A percentile compares a stretch with the other conserved stretches of the same genome.
phyloP scores from a whole-genome alignment of 2,329 filamentous ascomycete genomes.

The Chaetomiaceae sp. region DNA sequence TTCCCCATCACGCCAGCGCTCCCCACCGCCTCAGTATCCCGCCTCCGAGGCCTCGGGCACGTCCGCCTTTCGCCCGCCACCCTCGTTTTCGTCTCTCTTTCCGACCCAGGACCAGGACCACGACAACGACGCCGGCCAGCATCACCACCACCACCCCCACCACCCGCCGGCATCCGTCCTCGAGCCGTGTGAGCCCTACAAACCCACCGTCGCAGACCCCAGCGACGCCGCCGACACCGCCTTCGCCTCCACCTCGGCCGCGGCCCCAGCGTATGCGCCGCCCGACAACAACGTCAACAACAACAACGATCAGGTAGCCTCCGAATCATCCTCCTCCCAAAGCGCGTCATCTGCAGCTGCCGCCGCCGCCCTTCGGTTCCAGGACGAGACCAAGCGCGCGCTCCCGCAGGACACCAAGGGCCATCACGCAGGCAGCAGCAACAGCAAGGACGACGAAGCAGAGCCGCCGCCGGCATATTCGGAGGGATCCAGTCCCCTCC shows the following conservation, averaged over 20 bases:
- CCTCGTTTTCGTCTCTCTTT: conserved; percentile 59
- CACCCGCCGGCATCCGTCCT: conserved; percentile 33
- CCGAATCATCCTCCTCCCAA: conserved; percentile 24
- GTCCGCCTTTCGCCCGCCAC: conserved; percentile 42
- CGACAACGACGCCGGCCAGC: not conserved
- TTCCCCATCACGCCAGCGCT: conserved; percentile 27
- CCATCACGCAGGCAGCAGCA: conserved; percentile 34
- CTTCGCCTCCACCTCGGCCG: conserved; percentile 30
- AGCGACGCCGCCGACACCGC: conserved; percentile 20
- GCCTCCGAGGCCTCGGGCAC: conserved; percentile 50
- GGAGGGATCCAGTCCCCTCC: conserved; percentile 87
- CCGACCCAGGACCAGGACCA: conserved; percentile 29
- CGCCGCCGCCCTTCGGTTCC: conserved; percentile 30
- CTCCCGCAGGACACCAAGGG: conserved; percentile 76
- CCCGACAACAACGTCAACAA: not conserved
- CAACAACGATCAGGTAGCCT: conserved; percentile 11
- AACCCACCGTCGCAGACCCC: conserved; percentile 35
- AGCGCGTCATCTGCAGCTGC: conserved; percentile 16
- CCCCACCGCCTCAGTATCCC: conserved; percentile 57
- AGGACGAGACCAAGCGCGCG: conserved; percentile 75
- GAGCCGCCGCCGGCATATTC: conserved; percentile 96
- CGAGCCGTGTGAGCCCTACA: conserved; percentile 35
- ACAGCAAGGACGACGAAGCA: conserved; percentile 67
- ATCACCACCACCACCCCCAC: no score
- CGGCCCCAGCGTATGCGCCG: conserved; percentile 49